A percentile compares a stretch with the other conserved stretches of the same genome.
These are phyloP conservation scores for Melanogaster broomeanus DNA, from an alignment of 768 basidiomycete genomes.

Conservation along the genomic window DNA sequence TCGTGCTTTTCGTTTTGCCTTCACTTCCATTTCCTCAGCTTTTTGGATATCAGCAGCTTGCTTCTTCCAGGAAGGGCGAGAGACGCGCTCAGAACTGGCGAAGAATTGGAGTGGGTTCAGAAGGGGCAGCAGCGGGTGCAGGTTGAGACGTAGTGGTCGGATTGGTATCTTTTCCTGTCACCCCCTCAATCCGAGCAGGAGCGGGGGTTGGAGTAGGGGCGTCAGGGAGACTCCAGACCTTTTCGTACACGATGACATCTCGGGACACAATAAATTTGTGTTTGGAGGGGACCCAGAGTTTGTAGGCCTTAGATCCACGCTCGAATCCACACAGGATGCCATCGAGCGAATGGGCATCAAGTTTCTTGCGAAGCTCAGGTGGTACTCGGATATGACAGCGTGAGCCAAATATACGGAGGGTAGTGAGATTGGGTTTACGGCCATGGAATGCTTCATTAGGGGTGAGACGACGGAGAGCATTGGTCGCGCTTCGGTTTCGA, in stretches of 20 bases:
- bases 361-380: neutral
- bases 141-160: neutral
- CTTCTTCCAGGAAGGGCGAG: constrained; percentile 8
- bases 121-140: neutral
- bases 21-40: neutral
- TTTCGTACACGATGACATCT: constrained; percentile 3
- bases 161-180: constrained; percentile 1
- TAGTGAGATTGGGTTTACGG: constrained; percentile 20
- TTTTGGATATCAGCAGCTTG: constrained; percentile 6
- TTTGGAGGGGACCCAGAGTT: neutral
- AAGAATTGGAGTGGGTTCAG: neutral
- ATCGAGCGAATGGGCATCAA: constrained; percentile 8
- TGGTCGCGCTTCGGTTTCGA: constrained; percentile 1
- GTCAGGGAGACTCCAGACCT: neutral
- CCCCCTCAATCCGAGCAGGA: constrained; percentile 1
- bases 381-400: constrained; percentile 8
- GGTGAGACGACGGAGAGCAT: constrained; percentile 10
- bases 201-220: neutral
- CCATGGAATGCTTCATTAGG: constrained; percentile 25
- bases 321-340: constrained; percentile 1
- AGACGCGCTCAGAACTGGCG: neutral
- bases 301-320: constrained; percentile 6
- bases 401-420: constrained; percentile 22
- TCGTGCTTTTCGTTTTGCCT: neutral
- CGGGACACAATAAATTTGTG: constrained; percentile 3